These are phyloP conservation scores for Torrubiellomyces zombiae DNA, from an alignment of 2,329 filamentous ascomycete species.

Conservation along the genomic window DNA sequence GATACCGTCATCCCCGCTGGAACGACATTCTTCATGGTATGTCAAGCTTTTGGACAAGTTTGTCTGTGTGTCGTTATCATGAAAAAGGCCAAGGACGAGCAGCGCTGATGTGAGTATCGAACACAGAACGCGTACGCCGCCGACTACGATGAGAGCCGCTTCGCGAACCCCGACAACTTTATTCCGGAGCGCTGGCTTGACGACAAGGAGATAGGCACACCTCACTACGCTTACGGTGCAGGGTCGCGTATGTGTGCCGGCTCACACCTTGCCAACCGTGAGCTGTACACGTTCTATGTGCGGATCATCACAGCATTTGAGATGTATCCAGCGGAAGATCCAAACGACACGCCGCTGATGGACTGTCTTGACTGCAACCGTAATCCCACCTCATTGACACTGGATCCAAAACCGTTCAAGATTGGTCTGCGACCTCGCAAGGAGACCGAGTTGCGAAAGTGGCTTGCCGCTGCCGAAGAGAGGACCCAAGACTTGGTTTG, in stretches of 20 bases:
- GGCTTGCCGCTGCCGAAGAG: constrained; percentile 36
- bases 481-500: constrained; percentile 24
- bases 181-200: constrained; percentile 54
- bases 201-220: constrained; percentile 36
- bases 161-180: constrained; percentile 45
- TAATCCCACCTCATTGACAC: constrained; percentile 40
- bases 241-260: constrained; percentile 48
- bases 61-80: too few species aligned
- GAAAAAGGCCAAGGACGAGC: too few species aligned
- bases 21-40: constrained; percentile 63
- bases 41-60: too few species aligned
- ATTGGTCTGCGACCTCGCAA: constrained; percentile 34
- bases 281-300: constrained; percentile 43
- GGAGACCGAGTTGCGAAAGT: constrained; percentile 25
- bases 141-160: constrained; percentile 54
- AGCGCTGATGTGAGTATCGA: too few species aligned
- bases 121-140: constrained; percentile 53
- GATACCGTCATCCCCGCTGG: constrained; percentile 53
- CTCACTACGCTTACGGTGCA: constrained; percentile 46
- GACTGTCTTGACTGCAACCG: constrained; percentile 40
- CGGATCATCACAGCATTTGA: constrained; percentile 41
- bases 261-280: constrained; percentile 44
- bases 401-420: constrained; percentile 47
- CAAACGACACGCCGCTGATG: constrained; percentile 32
- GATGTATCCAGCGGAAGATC: constrained; percentile 29